Evolutionary conservation across 2,329 filamentous ascomycete genomes (phyloP).

Genomic region (Calonectria henricotiae): DNA sequence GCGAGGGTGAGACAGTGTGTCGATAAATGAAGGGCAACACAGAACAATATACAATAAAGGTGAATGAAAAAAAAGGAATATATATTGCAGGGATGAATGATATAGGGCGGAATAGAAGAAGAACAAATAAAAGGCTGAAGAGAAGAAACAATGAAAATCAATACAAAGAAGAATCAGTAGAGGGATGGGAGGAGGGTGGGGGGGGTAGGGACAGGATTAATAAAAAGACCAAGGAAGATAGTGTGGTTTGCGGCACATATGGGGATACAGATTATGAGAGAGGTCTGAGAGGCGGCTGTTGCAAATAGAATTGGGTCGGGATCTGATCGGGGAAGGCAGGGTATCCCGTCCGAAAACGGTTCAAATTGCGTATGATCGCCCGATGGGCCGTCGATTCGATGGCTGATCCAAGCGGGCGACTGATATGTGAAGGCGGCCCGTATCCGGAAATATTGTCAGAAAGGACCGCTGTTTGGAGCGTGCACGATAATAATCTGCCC

Average conservation of each 20-base stretch:
- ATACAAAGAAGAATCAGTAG: slow-evolving; percentile 9
- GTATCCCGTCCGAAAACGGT: slow-evolving; percentile 45
- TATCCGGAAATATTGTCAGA: slow-evolving; percentile 23
- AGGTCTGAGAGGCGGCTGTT: slow-evolving; percentile 40
- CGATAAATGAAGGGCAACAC: slow-evolving; percentile 40
- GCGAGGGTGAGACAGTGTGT: slow-evolving; percentile 46
- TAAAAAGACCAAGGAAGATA: neutral
- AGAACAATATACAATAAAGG: slow-evolving; percentile 36
- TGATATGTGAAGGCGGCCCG: slow-evolving; percentile 10
- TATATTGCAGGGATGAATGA: slow-evolving; percentile 18
- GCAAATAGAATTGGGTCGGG: slow-evolving; percentile 42
- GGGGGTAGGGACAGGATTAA: neutral
- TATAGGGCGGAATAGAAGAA: neutral
- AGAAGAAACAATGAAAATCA: slow-evolving; percentile 21
- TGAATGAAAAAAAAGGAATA: neutral
- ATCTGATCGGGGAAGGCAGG: slow-evolving; percentile 48
- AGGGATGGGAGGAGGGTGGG: slow-evolving; percentile 1
- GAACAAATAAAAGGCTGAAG: slow-evolving; percentile 10
- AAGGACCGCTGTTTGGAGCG: slow-evolving; percentile 9
- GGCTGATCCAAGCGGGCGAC: neutral
- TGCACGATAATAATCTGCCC: neutral
- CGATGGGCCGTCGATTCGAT: slow-evolving; percentile 19
- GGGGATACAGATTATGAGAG: slow-evolving; percentile 33
- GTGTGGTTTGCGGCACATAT: neutral
- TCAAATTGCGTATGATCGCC: slow-evolving; percentile 47